Base-by-base conservation (phyloP, 2,329 filamentous ascomycete genomes). In the Apiospora arundinis region DNA sequence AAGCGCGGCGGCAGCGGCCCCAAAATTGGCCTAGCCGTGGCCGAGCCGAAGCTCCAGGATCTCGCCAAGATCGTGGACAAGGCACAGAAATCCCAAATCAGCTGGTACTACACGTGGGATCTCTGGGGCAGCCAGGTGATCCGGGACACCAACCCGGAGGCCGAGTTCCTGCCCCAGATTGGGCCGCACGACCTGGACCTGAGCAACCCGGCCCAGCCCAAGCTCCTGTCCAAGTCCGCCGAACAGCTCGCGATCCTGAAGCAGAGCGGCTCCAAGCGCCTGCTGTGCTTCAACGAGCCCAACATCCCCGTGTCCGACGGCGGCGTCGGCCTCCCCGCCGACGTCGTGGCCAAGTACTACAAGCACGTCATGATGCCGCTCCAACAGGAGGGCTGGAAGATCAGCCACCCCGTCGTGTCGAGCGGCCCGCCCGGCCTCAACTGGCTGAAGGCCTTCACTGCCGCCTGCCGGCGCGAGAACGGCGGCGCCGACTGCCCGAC, bases 101-200 rank as follows among this genome's bases (percentile, higher is more conserved):
- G 77, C 0, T 84, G 83, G 83, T 84, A 84, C 73, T 84, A 83
- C 70, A 84, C 82, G 0, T 84, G 83, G 82, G 82, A 82, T 0
- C 77, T 79, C 0, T 76, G 78, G 70, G 76, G 78, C 23, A 67
- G 49, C 63, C 18, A 18, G 18, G 32, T 40, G 32, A 63, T 63
- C 56, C 8, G 21, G 6, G 68, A 18, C 11, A 48, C 73, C 14
- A 73, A 74, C 69, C 73, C 74, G 0, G 75, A 80, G 0, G 66
- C 82, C 23, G 74, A 77, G 0, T 84, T 84, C 49, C 70, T 84
- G 8, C 83, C 83, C 0, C 75, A 84, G 0, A 75, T 84, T 11
- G 82, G 83, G 32, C 60, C 56, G 21, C 25, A 42, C 5, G 28
- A 40, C 32, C 37, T 67, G 14, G 44, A 44, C 25, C 25, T 42